Evolutionary conservation across 2,329 filamentous ascomycete species (phyloP), one percentile per base, ranked within the genome.

Genomic region (Hymenoscyphus repandus): DNA sequence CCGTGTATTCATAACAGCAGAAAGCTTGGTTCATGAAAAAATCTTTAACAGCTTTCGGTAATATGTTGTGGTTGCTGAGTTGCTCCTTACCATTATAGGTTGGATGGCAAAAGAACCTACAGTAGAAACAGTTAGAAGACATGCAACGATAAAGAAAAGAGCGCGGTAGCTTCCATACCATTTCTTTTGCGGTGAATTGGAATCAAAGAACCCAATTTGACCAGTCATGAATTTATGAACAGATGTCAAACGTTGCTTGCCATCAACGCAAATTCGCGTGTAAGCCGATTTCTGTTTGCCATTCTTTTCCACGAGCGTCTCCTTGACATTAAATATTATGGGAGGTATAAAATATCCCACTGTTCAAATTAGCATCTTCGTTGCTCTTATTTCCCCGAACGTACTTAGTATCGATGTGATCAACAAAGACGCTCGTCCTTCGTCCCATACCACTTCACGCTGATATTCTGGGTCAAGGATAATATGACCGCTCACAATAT

Each of bases 181-280:
- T 58, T 70, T 73, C 45, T 61, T 64, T 20, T 59, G 60, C 18
- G 68, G 65, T 9, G 66, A 64, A 3, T 63, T 62, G 20, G 64
- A 59, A 42, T 76, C 73, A 18, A 67, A 62, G 46, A 72, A 72
- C 3, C 70, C 69, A 38, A 76, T 72, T 20, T 68, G 57, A 2
- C 73, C 74, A 18, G 65, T 66, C 53, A 74, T 66, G 45, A 76
- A 76, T 15, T 69, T 70, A 12, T 62, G 58, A 13, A 76, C 62
- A 1, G 72, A 74, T 1, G 72, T 70, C 4, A 76, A 59, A 12
- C 74, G 69, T 56, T 76, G 73, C 58, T 76, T 75, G 3, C 74
- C 74, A 59, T 75, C 72, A 7, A 75, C 68, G 52, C 72, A 74
- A 15, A 71, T 64, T 10, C 70, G 63, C 10, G 49, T 50, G 44